These are phyloP conservation scores for Metarhizium brunneum DNA, from an alignment of 2,329 filamentous ascomycete genomes.

Conservation along the genomic window DNA sequence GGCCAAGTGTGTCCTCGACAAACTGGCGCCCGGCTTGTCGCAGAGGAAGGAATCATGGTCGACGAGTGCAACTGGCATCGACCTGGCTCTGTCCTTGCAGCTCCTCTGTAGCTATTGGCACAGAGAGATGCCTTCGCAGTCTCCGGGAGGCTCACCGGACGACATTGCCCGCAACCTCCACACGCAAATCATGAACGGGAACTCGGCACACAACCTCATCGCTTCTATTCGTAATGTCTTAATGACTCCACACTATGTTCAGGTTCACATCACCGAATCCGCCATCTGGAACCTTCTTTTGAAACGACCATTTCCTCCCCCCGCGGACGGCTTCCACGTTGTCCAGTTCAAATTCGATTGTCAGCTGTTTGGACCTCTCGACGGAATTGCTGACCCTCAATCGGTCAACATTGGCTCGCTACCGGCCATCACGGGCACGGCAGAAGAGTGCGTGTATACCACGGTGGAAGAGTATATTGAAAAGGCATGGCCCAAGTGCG, in stretches of 20 bases:
- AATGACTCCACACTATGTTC: slow-evolving; percentile 25
- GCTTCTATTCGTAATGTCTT: slow-evolving; percentile 19
- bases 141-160: slow-evolving; percentile 23
- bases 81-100: slow-evolving; percentile 24
- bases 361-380: slow-evolving; percentile 19
- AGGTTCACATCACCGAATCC: slow-evolving; percentile 28
- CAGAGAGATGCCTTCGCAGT: slow-evolving; percentile 23
- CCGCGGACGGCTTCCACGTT: slow-evolving; percentile 24
- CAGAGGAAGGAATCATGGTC: slow-evolving; percentile 23
- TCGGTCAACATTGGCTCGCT: slow-evolving; percentile 19
- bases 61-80: slow-evolving; percentile 20
- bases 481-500: slow-evolving; percentile 24
- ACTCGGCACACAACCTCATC: slow-evolving; percentile 20
- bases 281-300: slow-evolving; percentile 26
- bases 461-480: slow-evolving; percentile 23
- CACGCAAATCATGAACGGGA: slow-evolving; percentile 18
- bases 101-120: slow-evolving; percentile 27
- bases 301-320: slow-evolving; percentile 21
- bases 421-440: slow-evolving; percentile 25
- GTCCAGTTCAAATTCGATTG: slow-evolving; percentile 27
- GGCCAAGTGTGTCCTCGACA: slow-evolving; percentile 24
- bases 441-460: slow-evolving; percentile 21
- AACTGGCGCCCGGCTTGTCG: slow-evolving; percentile 25
- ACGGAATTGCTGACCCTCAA: slow-evolving; percentile 19
- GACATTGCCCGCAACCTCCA: slow-evolving; percentile 23